A percentile compares a stretch with the other conserved stretches of the same genome.
phyloP scores from a whole-genome alignment of 805 yeast species.

The Lipomyces chichibuensis region DNA sequence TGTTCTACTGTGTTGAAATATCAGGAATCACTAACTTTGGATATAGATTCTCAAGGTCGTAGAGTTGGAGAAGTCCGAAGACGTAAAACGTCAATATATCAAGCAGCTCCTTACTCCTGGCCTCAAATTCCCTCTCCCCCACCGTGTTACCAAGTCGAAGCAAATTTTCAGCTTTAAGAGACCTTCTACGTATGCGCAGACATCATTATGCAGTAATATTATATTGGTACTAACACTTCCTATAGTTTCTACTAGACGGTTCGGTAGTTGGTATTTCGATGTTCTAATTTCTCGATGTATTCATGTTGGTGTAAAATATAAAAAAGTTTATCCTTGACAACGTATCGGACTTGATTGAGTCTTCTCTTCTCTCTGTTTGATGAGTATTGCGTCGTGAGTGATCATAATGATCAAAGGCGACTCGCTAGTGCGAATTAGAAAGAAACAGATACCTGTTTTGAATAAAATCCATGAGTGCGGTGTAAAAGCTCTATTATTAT shows the following conservation, averaged over 20 bases:
- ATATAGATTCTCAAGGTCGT: constrained; percentile 86
- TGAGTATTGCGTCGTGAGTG: background rate
- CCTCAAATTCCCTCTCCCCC: constrained; percentile 99
- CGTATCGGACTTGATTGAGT: background rate
- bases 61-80: constrained; percentile 96
- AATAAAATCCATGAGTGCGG: too few species aligned
- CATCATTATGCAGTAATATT: too few species aligned
- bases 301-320: background rate
- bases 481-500: too few species aligned
- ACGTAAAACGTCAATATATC: constrained; percentile 98
- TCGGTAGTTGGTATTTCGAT: background rate
- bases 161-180: constrained; percentile 87
- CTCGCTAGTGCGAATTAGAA: background rate
- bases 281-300: background rate
- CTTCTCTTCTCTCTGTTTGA: too few species aligned
- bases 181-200: constrained; percentile 68
- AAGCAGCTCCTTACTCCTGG: constrained; percentile 94
- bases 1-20: background rate
- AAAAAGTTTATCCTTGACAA: background rate
- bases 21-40: background rate
- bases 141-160: constrained; percentile 93
- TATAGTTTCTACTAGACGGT: constrained; percentile 2
- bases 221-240: background rate
- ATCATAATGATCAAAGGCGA: too few species aligned
- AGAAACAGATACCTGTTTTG: too few species aligned